Evolutionary conservation across 169 alveolate genomes (phyloP).

Genomic region (Plasmodium vivax): DNA sequence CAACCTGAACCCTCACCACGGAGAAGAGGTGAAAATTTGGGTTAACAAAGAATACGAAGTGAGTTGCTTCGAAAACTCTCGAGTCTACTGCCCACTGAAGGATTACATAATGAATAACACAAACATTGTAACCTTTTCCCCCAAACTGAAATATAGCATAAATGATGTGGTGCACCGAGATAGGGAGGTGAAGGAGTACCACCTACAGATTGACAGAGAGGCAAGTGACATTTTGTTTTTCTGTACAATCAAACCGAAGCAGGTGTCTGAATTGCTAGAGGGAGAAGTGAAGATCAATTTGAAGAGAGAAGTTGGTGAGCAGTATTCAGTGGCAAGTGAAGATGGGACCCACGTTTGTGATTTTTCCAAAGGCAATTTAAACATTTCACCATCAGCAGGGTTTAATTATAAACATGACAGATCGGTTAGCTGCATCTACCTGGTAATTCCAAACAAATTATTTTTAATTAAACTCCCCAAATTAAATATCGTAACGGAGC

Average conservation of each 20-base stretch:
- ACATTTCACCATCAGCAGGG: conserved; percentile 40
- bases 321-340: conserved; percentile 6
- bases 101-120: conserved; percentile 9
- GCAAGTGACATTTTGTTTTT: conserved; percentile 59
- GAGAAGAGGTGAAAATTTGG: conserved; percentile 42
- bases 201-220: conserved; percentile 20
- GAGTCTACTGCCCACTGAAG: conserved; percentile 52
- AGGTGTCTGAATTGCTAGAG: conserved; percentile 30
- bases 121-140: conserved; percentile 19
- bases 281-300: conserved; percentile 62
- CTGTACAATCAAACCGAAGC: conserved; percentile 53
- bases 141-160: conserved; percentile 16
- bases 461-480: conserved; percentile 64
- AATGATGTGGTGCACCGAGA: neutral
- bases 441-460: conserved; percentile 22
- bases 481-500: conserved; percentile 28
- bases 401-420: conserved; percentile 37
- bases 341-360: conserved; percentile 19
- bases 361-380: conserved; percentile 53
- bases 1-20: conserved; percentile 35
- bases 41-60: conserved; percentile 65
- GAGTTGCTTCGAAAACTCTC: conserved; percentile 28
- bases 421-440: conserved; percentile 47
- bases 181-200: conserved; percentile 19
- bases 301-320: conserved; percentile 50